phyloP scores from a whole-genome alignment of 2,329 filamentous ascomycete species.

The Stachybotrys echinatus region DNA sequence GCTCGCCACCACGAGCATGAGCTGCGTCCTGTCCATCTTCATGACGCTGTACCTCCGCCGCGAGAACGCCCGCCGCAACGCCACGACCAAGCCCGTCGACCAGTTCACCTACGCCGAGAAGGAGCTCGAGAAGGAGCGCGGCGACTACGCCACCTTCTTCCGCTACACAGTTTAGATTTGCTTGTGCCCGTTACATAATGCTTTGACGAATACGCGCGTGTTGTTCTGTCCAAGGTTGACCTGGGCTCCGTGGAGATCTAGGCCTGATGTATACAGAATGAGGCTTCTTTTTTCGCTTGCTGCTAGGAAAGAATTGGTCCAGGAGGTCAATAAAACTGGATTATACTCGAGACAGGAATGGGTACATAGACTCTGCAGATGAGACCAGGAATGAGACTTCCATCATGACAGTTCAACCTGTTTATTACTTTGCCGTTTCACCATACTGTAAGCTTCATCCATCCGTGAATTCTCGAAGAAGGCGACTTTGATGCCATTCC shows the following conservation, averaged over 20 bases:
- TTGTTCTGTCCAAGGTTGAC: background rate
- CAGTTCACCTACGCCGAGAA: slow-evolving; percentile 51
- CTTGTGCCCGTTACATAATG: background rate
- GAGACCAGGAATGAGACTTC: background rate
- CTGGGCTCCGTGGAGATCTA: background rate
- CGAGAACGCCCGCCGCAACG: slow-evolving; percentile 52
- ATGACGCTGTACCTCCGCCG: slow-evolving; percentile 53
- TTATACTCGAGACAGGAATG: background rate
- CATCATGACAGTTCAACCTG: background rate
- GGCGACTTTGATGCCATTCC: too few relatives aligned
- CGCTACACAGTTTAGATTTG: slow-evolving; percentile 42
- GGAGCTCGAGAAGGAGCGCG: slow-evolving; percentile 44
- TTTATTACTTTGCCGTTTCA: too few relatives aligned
- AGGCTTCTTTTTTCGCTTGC: background rate
- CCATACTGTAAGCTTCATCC: background rate
- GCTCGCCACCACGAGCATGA: slow-evolving; percentile 49
- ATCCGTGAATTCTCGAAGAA: too few relatives aligned
- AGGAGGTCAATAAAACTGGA: background rate
- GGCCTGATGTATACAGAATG: background rate
- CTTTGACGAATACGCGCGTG: background rate
- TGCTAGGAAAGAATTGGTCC: background rate
- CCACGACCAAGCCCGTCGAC: slow-evolving; percentile 36
- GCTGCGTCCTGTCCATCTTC: slow-evolving; percentile 40
- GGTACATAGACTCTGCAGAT: background rate
- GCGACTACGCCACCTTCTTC: slow-evolving; percentile 53